Evolutionary conservation across 306 rosid genomes (phyloP).

Genomic region (Citrullus colocynthis): DNA sequence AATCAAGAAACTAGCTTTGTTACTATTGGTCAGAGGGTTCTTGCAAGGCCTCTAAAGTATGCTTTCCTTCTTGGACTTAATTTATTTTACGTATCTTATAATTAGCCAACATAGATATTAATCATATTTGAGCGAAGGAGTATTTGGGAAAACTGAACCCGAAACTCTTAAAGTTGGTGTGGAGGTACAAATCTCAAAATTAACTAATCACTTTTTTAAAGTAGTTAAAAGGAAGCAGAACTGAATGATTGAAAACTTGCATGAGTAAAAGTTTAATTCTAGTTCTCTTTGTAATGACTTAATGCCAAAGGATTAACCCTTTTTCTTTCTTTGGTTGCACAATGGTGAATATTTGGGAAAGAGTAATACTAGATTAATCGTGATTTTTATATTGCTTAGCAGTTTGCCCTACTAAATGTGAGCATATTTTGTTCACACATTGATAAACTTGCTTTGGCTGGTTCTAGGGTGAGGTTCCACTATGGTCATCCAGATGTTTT

Average conservation of each 20-base stretch:
- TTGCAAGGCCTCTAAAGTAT: slow-evolving; percentile 94
- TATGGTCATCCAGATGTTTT: slow-evolving; percentile 98
- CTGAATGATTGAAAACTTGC: no score
- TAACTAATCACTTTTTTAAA: no score
- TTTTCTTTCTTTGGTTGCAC: background rate
- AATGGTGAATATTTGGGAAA: background rate
- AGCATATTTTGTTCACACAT: background rate
- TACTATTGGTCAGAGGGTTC: slow-evolving; percentile 94
- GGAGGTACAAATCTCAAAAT: no score
- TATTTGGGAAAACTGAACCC: no score
- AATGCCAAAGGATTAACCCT: background rate
- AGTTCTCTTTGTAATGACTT: background rate
- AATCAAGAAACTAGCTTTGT: slow-evolving; percentile 97
- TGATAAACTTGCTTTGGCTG: slow-evolving; percentile 9
- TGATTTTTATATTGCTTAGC: background rate
- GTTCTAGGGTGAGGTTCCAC: slow-evolving; percentile 84
- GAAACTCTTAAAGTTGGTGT: no score
- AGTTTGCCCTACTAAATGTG: background rate
- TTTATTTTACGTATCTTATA: background rate
- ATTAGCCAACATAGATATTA: background rate
- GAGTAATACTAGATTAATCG: background rate
- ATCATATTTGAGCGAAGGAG: background rate
- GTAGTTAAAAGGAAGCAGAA: no score
- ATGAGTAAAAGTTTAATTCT: background rate
- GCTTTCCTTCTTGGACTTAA: slow-evolving; percentile 21